Conservation (phyloP, 116 monocot species). For the Iris pallida region DNA sequence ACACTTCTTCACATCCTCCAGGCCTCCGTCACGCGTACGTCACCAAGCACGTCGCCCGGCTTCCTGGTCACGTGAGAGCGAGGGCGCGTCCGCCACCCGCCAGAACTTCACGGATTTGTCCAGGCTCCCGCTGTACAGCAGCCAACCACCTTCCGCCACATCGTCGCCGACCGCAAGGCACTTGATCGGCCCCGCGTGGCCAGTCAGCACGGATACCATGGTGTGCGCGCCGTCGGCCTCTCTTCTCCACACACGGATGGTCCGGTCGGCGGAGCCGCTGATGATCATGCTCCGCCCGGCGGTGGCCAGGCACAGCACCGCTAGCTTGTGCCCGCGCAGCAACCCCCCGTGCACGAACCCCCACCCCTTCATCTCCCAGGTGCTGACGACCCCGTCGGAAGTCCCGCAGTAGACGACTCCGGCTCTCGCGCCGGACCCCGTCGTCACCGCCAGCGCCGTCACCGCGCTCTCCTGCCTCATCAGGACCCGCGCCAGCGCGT, state of each 20-base stretch:
- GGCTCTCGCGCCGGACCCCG: neutral
- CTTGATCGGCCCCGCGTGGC: constrained; percentile 67
- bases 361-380: constrained; percentile 26
- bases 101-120: constrained; percentile 70
- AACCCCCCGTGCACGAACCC: constrained; percentile 29
- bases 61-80: no score
- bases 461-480: constrained; percentile 45
- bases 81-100: constrained; percentile 27
- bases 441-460: constrained; percentile 44
- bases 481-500: constrained; percentile 22
- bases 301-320: constrained; percentile 58
- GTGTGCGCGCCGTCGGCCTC: constrained; percentile 28
- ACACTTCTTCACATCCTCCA: no score
- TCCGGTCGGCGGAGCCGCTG: constrained; percentile 63
- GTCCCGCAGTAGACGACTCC: constrained; percentile 38
- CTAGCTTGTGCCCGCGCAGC: constrained; percentile 43
- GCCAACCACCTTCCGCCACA: constrained; percentile 19
- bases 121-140: constrained; percentile 60
- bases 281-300: constrained; percentile 28
- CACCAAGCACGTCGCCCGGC: no score
- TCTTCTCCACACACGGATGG: constrained; percentile 56
- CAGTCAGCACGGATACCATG: constrained; percentile 41
- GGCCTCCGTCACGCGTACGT: no score
- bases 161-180: constrained; percentile 54
- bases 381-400: constrained; percentile 47